Conservation (phyloP, 371 early-diverging fungal species). For the Circinella minor region DNA sequence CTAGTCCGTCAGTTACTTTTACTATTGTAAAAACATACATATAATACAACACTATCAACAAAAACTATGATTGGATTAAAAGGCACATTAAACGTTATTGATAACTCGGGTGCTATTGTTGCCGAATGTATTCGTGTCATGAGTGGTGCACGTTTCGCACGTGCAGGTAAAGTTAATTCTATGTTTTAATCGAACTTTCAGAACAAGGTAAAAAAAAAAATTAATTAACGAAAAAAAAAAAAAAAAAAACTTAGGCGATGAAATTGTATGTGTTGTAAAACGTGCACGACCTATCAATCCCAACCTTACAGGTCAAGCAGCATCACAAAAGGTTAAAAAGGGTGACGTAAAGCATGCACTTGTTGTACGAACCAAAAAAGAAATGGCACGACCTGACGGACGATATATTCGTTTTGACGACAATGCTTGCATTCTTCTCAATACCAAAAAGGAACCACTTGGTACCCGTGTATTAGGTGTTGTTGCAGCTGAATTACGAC, state of each 20-base stretch:
- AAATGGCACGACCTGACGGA: slow-evolving; percentile 91
- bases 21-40: neutral
- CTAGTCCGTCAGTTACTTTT: no score
- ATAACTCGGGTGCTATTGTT: slow-evolving; percentile 94
- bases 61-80: slow-evolving; percentile 81
- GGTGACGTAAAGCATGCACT: slow-evolving; percentile 95
- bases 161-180: slow-evolving; percentile 53
- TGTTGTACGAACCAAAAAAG: slow-evolving; percentile 92
- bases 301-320: slow-evolving; percentile 51
- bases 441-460: slow-evolving; percentile 91
- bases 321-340: slow-evolving; percentile 85
- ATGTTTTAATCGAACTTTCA: no score
- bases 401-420: slow-evolving; percentile 95
- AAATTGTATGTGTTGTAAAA: slow-evolving; percentile 95
- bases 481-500: slow-evolving; percentile 87
- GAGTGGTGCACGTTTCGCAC: slow-evolving; percentile 81
- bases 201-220: no score
- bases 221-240: neutral
- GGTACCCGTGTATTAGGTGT: slow-evolving; percentile 94
- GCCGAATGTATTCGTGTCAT: slow-evolving; percentile 96
- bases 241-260: slow-evolving; percentile 73
- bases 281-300: slow-evolving; percentile 85
- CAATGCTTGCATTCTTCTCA: slow-evolving; percentile 95
- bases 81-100: slow-evolving; percentile 87
- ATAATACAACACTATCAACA: neutral